Conservation (phyloP, 164 flowering plant species). For the Umbellularia californica region DNA sequence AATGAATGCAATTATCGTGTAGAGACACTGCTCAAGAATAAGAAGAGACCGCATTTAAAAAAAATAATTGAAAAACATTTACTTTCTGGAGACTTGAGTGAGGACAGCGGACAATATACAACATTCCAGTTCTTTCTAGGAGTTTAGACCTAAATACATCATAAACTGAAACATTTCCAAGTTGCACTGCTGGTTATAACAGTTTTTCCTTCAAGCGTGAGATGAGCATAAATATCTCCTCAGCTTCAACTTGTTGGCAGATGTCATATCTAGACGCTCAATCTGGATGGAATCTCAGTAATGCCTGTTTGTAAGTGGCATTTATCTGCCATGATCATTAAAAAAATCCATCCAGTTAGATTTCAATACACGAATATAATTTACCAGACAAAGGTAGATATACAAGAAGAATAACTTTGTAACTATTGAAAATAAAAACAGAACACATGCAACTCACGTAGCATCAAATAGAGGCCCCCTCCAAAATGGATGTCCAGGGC, state of each 20-base stretch:
- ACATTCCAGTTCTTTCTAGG: too few species aligned
- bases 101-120: too few species aligned
- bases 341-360: not conserved
- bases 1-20: too few species aligned
- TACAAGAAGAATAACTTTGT: not conserved
- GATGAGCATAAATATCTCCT: slow-evolving; percentile 88
- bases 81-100: too few species aligned
- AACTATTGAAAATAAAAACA: not conserved
- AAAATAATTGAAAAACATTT: too few species aligned
- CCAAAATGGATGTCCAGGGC: slow-evolving; percentile 58
- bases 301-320: slow-evolving; percentile 75
- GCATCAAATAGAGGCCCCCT: slow-evolving; percentile 36
- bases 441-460: slow-evolving; percentile 30
- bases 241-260: slow-evolving; percentile 84
- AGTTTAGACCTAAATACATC: too few species aligned
- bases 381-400: not conserved
- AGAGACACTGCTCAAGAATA: too few species aligned
- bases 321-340: slow-evolving; percentile 51
- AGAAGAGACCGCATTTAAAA: too few species aligned
- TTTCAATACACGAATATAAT: not conserved
- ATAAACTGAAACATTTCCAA: not conserved
- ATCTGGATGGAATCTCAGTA: slow-evolving; percentile 86
- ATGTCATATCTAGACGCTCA: slow-evolving; percentile 61
- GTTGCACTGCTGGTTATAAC: slow-evolving; percentile 17
- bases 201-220: slow-evolving; percentile 79